phyloP scores from a whole-genome alignment of 2,329 filamentous ascomycete genomes.

The Fusarium mexicanum region DNA sequence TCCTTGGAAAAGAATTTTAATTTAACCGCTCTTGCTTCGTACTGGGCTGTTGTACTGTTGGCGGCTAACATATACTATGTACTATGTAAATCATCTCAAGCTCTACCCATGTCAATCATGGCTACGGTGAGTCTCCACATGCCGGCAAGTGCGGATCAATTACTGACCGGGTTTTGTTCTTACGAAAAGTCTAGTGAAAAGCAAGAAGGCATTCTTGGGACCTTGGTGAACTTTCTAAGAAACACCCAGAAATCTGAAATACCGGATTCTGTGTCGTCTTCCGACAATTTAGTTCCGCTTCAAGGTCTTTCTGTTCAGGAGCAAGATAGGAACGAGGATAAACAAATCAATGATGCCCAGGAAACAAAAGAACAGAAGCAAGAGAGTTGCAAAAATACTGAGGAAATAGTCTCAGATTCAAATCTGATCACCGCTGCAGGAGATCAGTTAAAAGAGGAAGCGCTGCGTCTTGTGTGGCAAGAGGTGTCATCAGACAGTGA shows the following conservation, averaged over 20 bases:
- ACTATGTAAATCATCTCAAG: neutral
- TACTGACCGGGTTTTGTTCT: no score
- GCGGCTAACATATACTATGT: neutral
- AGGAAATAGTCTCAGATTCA: no score
- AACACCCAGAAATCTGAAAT: neutral
- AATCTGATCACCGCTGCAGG: no score
- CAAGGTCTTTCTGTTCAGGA: neutral
- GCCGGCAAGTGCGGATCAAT: no score
- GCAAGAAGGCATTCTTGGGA: neutral
- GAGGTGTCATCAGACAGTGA: neutral
- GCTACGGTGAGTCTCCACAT: neutral
- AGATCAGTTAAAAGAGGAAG: no score
- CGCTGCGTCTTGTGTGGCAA: neutral
- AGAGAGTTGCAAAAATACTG: no score
- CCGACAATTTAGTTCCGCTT: neutral
- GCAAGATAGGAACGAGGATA: fast-evolving
- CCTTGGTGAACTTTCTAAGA: neutral
- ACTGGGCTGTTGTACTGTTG: neutral
- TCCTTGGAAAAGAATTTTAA: neutral
- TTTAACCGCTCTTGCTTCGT: neutral
- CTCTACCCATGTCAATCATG: neutral
- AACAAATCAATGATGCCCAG: neutral
- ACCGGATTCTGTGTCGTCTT: neutral
- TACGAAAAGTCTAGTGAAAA: neutral
- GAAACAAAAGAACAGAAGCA: no score